A percentile compares a stretch with the other conserved stretches of the same genome.
phyloP scores from a whole-genome alignment of 257 asterid genomes.

The Cinchona pubescens region DNA sequence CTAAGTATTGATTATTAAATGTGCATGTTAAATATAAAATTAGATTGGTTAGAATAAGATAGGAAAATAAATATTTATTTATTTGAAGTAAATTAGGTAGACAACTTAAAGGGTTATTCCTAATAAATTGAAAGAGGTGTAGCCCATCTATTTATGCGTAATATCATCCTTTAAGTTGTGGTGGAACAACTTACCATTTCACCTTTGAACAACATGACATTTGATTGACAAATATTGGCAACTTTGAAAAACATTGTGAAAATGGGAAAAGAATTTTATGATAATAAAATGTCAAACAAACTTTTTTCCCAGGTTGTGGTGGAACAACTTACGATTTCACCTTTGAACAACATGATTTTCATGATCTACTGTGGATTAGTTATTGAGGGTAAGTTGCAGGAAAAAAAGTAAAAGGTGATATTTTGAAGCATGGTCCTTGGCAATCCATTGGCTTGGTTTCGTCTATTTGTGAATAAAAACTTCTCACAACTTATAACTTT shows the following conservation, averaged over 20 bases:
- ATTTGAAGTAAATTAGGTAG: too few relatives aligned
- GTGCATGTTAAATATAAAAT: too few relatives aligned
- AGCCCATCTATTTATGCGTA: too few relatives aligned
- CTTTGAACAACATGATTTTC: slow-evolving; percentile 91
- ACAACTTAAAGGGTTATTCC: too few relatives aligned
- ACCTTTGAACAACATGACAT: too few relatives aligned
- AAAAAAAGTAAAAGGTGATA: neutral
- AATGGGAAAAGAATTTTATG: neutral
- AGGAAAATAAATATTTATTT: too few relatives aligned
- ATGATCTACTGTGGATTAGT: slow-evolving; percentile 86
- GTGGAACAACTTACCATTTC: too few relatives aligned
- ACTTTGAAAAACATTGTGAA: neutral
- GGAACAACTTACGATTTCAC: slow-evolving; percentile 85
- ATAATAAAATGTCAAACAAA: slow-evolving; percentile 6
- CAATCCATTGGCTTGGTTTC: neutral
- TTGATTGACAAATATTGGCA: neutral
- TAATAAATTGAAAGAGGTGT: too few relatives aligned
- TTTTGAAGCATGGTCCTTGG: neutral
- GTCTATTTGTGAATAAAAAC: neutral
- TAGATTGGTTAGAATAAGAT: too few relatives aligned
- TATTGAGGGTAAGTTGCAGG: slow-evolving; percentile 71
- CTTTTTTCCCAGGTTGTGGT: slow-evolving; percentile 80
- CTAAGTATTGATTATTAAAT: too few relatives aligned
- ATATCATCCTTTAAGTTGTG: too few relatives aligned
- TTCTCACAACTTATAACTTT: neutral